Conservation (phyloP, 2,329 filamentous ascomycete species). For the Talaromyces sp. region DNA sequence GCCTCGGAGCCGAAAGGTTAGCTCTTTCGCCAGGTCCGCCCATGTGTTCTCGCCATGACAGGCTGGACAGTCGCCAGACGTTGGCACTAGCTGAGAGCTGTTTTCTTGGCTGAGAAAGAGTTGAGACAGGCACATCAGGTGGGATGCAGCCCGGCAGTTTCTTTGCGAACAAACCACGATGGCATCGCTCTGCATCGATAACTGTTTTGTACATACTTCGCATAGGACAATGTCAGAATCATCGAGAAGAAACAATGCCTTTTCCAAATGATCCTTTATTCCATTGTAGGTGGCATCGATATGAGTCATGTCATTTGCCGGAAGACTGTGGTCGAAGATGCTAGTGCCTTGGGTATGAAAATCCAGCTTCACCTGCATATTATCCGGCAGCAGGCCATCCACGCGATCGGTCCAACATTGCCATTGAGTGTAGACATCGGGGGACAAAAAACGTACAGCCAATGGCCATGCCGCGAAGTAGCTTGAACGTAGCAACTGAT, state of each 20-base stretch:
- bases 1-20: slow-evolving; percentile 68
- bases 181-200: slow-evolving; percentile 35
- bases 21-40: slow-evolving; percentile 74
- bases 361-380: slow-evolving; percentile 55
- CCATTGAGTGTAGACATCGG: slow-evolving; percentile 68
- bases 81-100: slow-evolving; percentile 54
- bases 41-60: slow-evolving; percentile 63
- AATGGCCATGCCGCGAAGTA: slow-evolving; percentile 84
- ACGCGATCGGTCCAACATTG: slow-evolving; percentile 49
- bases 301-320: slow-evolving; percentile 20
- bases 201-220: slow-evolving; percentile 41
- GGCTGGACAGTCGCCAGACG: slow-evolving; percentile 62
- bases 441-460: slow-evolving; percentile 69
- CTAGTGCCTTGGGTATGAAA: slow-evolving; percentile 17
- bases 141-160: slow-evolving; percentile 45
- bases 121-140: slow-evolving; percentile 52
- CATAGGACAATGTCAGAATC: slow-evolving; percentile 37
- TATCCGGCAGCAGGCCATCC: slow-evolving; percentile 42
- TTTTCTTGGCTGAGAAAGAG: slow-evolving; percentile 44
- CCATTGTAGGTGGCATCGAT: slow-evolving; percentile 51
- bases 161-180: slow-evolving; percentile 48
- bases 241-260: slow-evolving; percentile 41
- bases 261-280: slow-evolving; percentile 48
- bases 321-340: slow-evolving; percentile 3
- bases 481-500: slow-evolving; percentile 69